phyloP scores from a whole-genome alignment of 306 rosid species.

The Gastrolobium villosum region DNA sequence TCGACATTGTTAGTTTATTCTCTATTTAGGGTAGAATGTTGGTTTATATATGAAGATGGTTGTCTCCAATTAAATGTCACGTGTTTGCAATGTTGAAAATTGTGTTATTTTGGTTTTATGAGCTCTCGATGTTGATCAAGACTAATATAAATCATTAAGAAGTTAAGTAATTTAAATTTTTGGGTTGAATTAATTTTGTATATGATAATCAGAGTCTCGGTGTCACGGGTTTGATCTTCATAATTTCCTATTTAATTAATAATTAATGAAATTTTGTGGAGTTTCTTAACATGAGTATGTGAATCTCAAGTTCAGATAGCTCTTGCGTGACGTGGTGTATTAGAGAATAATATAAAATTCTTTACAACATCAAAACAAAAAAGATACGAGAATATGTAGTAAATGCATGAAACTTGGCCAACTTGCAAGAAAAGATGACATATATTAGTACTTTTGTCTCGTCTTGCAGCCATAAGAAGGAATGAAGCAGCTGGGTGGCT shows the following conservation, averaged over 20 bases:
- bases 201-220: too few relatives aligned
- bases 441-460: background rate
- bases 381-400: background rate
- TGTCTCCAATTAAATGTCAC: background rate
- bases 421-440: background rate
- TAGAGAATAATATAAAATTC: too few relatives aligned
- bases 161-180: too few relatives aligned
- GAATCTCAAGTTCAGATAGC: too few relatives aligned
- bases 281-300: too few relatives aligned
- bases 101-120: background rate
- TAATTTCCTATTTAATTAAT: too few relatives aligned
- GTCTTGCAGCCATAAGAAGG: slow-evolving; percentile 78
- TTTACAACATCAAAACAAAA: background rate
- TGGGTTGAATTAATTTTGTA: too few relatives aligned
- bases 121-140: too few relatives aligned
- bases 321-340: too few relatives aligned
- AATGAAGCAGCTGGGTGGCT: slow-evolving; percentile 91
- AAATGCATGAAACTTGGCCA: background rate
- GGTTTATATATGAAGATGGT: background rate
- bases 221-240: too few relatives aligned
- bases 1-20: background rate
- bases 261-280: too few relatives aligned
- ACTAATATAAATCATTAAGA: too few relatives aligned
- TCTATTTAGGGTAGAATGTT: background rate
- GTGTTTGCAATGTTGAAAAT: background rate